These are phyloP conservation scores for Hsuehochloa calcarea DNA, from an alignment of 176 grass and related monocot species.

Conservation along the genomic window DNA sequence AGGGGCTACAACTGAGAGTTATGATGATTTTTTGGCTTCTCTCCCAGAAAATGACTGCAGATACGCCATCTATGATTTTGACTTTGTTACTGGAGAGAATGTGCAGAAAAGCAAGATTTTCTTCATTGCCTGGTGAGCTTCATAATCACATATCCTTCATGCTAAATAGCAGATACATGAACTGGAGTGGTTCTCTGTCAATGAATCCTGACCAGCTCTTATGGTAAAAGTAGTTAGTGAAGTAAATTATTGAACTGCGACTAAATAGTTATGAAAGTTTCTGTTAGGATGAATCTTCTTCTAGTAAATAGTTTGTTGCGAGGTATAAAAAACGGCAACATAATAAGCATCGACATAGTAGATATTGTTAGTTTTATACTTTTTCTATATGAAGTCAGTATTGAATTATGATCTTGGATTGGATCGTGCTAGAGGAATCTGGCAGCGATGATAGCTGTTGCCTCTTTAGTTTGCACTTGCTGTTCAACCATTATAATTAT, in stretches of 20 bases:
- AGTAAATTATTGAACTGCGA: not conserved
- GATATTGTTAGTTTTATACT: not conserved
- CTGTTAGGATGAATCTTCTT: not conserved
- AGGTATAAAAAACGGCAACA: not conserved
- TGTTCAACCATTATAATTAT: not conserved
- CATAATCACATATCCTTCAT: not conserved
- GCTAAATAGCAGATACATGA: not conserved
- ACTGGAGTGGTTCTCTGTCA: not conserved
- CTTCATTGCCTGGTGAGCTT: conserved; percentile 90
- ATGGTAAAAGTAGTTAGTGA: not conserved
- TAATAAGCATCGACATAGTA: not conserved
- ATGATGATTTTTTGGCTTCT: conserved; percentile 89
- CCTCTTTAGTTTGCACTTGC: conserved; percentile 1
- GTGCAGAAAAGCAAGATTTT: conserved; percentile 99
- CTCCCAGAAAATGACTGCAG: conserved; percentile 97
- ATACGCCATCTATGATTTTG: conserved; percentile 95
- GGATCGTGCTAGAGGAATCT: not conserved
- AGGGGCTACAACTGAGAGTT: conserved; percentile 82
- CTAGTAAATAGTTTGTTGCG: not conserved
- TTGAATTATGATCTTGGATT: conserved; percentile 2
- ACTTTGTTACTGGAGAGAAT: conserved; percentile 94
- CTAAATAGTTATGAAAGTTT: not conserved
- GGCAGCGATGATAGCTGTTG: not conserved
- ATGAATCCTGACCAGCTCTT: not conserved
- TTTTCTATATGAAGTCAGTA: not conserved